Conservation (phyloP, 2,329 filamentous ascomycete genomes). For the Diaporthe vaccinii region DNA sequence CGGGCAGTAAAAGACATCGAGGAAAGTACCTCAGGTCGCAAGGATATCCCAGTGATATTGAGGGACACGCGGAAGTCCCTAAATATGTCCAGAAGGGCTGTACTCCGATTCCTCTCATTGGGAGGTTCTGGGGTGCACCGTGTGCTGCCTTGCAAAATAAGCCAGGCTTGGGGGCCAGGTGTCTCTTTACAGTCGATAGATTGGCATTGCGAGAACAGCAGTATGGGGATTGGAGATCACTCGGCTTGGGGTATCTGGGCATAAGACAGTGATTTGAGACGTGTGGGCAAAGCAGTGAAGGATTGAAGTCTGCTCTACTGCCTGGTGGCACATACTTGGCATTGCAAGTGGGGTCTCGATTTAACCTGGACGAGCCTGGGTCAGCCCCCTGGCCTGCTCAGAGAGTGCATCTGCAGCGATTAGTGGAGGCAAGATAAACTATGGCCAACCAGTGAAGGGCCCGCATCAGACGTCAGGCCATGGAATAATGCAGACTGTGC, state of each 20-base stretch:
- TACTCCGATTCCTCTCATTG: background rate
- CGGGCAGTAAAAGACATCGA: background rate
- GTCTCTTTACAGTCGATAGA: background rate
- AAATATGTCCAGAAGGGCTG: fast-evolving
- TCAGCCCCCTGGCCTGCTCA: background rate
- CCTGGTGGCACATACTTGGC: background rate
- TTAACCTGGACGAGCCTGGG: background rate
- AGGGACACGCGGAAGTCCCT: background rate
- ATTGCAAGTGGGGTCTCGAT: background rate
- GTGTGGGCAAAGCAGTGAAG: background rate
- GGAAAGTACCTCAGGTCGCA: background rate
- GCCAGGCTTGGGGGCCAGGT: background rate
- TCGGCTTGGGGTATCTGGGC: background rate
- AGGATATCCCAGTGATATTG: background rate
- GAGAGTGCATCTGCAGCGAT: background rate
- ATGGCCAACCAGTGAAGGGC: background rate
- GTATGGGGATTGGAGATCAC: background rate
- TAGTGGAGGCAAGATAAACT: too few species aligned
- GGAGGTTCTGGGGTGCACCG: background rate
- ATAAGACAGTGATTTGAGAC: background rate
- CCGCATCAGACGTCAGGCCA: background rate
- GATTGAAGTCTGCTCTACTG: background rate
- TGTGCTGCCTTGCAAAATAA: background rate
- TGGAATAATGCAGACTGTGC: background rate
- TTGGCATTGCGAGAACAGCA: background rate